Evolutionary conservation across 345 rosid species (phyloP).

Genomic region (Eucalyptus tenuipes): DNA sequence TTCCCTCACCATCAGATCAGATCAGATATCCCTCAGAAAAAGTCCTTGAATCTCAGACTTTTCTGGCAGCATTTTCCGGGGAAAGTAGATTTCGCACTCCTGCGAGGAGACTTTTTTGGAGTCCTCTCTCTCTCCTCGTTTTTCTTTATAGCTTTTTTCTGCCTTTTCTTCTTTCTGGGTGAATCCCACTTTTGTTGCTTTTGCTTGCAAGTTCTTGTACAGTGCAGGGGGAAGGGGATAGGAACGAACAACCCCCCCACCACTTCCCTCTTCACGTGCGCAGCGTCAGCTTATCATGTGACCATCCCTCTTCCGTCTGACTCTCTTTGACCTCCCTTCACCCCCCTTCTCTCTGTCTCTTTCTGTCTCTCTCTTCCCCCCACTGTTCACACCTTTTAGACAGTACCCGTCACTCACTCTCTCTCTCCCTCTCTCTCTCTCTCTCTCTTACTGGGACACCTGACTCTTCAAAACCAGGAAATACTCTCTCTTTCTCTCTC

Average conservation of each 20-base stretch:
- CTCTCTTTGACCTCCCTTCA: not conserved
- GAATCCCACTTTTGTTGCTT: not conserved
- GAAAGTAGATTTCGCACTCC: not conserved
- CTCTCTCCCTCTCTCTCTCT: no score
- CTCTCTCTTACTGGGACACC: not conserved
- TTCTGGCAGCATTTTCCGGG: not conserved
- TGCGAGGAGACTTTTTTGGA: not conserved
- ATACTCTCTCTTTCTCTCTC: not conserved
- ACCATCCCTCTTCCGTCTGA: not conserved
- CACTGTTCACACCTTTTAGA: not conserved
- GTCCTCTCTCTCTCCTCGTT: not conserved
- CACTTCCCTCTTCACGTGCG: constrained; percentile 11
- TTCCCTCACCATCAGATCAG: not conserved
- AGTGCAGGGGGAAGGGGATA: not conserved
- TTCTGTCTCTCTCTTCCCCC: not conserved
- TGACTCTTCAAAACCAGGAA: not conserved
- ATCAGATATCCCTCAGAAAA: not conserved
- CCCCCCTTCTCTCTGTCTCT: not conserved
- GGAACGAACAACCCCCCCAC: not conserved
- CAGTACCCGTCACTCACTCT: not conserved
- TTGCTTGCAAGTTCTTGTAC: not conserved
- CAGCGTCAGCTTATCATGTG: constrained; percentile 18
- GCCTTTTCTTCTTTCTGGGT: not conserved
- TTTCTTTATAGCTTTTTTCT: no score
- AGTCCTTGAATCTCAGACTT: not conserved